Conservation (phyloP, 495 filamentous ascomycete species). For the Podospora bellae-mahoneyi region DNA sequence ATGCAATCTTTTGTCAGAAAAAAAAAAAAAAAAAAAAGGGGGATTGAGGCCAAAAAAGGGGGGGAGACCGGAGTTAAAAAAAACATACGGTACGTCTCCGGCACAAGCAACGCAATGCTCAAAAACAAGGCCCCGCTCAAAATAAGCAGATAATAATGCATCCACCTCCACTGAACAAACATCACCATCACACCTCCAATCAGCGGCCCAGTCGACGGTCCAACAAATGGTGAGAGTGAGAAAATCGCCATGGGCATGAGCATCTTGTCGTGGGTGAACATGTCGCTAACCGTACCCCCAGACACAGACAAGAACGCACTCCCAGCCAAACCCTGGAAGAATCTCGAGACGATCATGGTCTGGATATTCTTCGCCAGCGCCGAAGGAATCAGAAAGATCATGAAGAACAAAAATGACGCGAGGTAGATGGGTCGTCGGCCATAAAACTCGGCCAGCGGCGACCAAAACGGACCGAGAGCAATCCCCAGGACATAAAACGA, state of each 20-base stretch:
- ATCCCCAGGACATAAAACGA: conserved; percentile 76
- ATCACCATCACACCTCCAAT: conserved; percentile 66
- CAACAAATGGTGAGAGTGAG: conserved; percentile 73
- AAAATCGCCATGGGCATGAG: conserved; percentile 62
- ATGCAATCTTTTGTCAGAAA: neutral
- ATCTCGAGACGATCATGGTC: conserved; percentile 79
- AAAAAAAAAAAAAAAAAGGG: neutral
- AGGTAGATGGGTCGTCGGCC: conserved; percentile 85
- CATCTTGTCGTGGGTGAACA: conserved; percentile 75
- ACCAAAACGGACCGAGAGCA: conserved; percentile 69
- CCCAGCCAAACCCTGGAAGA: conserved; percentile 81
- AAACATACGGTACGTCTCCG: conserved; percentile 79
- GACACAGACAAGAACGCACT: conserved; percentile 87
- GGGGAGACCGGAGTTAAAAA: neutral
- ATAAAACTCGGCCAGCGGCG: conserved; percentile 70
- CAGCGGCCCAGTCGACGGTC: conserved; percentile 58
- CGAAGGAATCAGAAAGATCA: conserved; percentile 84
- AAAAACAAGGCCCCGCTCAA: conserved; percentile 65
- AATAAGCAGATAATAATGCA: conserved; percentile 79
- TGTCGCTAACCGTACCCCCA: conserved; percentile 86
- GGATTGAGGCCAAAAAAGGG: neutral
- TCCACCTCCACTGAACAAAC: conserved; percentile 80
- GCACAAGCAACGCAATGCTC: conserved; percentile 68
- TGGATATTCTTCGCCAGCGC: conserved; percentile 79
- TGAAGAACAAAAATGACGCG: conserved; percentile 68